A percentile compares a stretch with the other conserved stretches of the same genome.
phyloP scores from a whole-genome alignment of 164 flowering plant species.

The Annona squamosa region DNA sequence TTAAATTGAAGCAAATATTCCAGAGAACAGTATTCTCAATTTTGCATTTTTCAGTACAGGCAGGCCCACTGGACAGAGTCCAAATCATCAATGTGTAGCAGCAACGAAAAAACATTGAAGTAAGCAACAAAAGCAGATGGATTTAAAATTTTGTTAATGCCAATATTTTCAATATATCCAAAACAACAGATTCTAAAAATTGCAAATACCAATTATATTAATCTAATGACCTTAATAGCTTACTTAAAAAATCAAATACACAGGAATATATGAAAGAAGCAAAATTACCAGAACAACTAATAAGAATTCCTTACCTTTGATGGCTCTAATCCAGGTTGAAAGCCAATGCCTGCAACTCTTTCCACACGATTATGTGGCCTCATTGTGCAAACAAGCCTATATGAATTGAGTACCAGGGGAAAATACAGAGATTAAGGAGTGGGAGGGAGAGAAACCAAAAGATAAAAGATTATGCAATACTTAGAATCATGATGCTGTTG shows the following conservation, averaged over 20 bases:
- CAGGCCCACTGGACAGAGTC: no score
- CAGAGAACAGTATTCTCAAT: no score
- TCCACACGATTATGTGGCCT: conserved; percentile 65
- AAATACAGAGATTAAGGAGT: not conserved
- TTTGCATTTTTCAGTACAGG: no score
- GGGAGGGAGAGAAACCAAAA: not conserved
- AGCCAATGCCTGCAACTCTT: conserved; percentile 82
- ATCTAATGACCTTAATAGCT: not conserved
- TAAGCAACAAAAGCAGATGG: no score
- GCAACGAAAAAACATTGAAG: no score
- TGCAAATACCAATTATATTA: no score
- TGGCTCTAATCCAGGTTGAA: conserved; percentile 91
- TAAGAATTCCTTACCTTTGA: conserved; percentile 42
- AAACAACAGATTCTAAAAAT: no score
- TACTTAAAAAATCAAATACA: not conserved
- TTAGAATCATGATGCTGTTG: not conserved
- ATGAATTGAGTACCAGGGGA: not conserved
- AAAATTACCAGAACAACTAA: not conserved
- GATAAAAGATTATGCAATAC: not conserved
- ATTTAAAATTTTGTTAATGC: no score
- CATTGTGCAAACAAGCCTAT: conserved; percentile 63
- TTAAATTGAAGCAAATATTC: no score
- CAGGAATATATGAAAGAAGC: no score
- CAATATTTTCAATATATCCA: no score
- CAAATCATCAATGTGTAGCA: no score